Conservation (phyloP, 225 moss, liverwort and hornwort genomes). For the Lunularia cruciata region DNA sequence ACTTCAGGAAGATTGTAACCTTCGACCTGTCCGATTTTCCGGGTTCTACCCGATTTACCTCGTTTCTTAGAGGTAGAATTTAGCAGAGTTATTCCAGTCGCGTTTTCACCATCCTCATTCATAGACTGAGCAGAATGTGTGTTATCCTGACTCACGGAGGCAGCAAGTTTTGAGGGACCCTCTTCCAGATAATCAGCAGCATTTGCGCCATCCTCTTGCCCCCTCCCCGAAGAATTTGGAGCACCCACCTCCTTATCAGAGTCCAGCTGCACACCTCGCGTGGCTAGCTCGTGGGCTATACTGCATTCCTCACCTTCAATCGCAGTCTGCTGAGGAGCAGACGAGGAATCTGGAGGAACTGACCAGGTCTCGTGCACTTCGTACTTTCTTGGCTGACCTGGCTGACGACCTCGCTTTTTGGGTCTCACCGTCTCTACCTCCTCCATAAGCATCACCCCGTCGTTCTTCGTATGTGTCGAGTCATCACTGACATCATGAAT, state of each 20-base stretch:
- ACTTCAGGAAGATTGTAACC: not conserved
- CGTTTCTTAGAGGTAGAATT: not conserved
- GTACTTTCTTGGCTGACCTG: constrained; percentile 4
- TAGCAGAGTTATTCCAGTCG: not conserved
- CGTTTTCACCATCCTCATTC: not conserved
- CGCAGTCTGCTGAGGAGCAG: not conserved
- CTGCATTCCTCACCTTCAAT: not conserved
- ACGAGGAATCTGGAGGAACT: not conserved
- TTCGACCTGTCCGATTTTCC: not conserved
- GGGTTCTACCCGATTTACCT: constrained; percentile 9
- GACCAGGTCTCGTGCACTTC: not conserved
- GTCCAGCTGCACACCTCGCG: not conserved
- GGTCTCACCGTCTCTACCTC: not conserved
- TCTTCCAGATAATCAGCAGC: too few relatives aligned
- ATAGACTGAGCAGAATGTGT: too few relatives aligned
- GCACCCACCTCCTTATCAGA: too few relatives aligned
- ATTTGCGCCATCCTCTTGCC: not conserved
- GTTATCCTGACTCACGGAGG: not conserved
- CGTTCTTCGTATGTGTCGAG: not conserved
- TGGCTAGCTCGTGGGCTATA: not conserved
- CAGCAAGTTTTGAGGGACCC: too few relatives aligned
- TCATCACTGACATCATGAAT: too few relatives aligned
- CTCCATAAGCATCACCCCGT: not conserved
- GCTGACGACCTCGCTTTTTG: constrained; percentile 1
- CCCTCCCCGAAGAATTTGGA: not conserved